Base-by-base conservation (phyloP, 2,329 filamentous ascomycete genomes). In the Venturia oleaginea region DNA sequence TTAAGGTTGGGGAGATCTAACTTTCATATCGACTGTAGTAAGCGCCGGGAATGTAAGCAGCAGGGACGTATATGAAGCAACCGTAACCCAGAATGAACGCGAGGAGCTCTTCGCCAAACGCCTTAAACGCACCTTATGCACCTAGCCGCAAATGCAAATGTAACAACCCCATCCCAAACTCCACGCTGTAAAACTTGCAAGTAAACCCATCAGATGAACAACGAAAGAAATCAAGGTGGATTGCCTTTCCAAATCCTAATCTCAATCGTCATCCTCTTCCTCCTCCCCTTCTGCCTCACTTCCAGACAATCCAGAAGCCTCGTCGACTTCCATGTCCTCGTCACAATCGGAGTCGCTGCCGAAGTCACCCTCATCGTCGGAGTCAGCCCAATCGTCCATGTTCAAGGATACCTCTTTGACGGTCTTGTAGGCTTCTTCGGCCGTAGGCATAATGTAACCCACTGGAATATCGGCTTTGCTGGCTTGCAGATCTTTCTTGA, bases 371-470 rank as follows among this genome's bases (percentile, higher is more conserved):
- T 76, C 74, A 69, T 89, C 87, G 65, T 79, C 76, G 62, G 73
- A 75, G 66, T 81, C 79, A 65, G 78, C 78, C 75, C 76, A 78
- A 64, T 70, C 74, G 42, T 66, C 66, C 61, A 68, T 55, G 34
- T 75, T 74, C 61, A 74, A 76, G 69, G 95, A 90, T 48, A 89
- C 86, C 3, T 86, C 84, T 17, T 82, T 75, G 69, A 95, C 90
- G 51, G 89, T 86, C 3, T 86, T 84, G 69, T 76, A 91, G 76
- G 72, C 88, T 76, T 81, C 81, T 63, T 86, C 78, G 61, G 80
- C 84, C 0, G 88, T 91, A 0, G 94, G 94, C 88, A 97, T 93
- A 64, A 84, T 81, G 67, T 92, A 92, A 0, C 83, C 91, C 0
- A 79, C 78, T 0, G 94, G 93, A 2, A 96, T 91, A 71, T 96